Percentiles rank a stretch among this genome's conserved stretches.
Conservation (phyloP, 148 eudicot genomes). For the Rhododendron henanense region DNA sequence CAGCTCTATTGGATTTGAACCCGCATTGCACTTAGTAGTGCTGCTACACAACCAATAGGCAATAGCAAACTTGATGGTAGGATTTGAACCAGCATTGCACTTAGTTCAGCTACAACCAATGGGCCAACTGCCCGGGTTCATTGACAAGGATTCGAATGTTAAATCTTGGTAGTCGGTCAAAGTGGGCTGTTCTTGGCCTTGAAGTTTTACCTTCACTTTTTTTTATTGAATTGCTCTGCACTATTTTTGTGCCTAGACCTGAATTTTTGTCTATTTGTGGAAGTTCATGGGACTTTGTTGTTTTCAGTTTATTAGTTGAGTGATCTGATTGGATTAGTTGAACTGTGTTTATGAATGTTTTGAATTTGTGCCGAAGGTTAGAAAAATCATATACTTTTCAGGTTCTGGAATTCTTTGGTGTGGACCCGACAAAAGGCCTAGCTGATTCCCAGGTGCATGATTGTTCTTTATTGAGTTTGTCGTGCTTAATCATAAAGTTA, state of each 20-base stretch:
- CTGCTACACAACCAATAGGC: neutral
- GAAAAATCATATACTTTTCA: slow-evolving; percentile 16
- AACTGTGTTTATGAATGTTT: neutral
- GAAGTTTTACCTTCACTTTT: neutral
- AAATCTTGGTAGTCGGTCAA: neutral
- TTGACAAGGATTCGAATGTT: neutral
- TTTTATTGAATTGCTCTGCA: neutral
- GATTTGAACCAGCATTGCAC: neutral
- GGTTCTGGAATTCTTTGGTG: slow-evolving; percentile 78
- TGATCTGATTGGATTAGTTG: neutral
- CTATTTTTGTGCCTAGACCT: neutral
- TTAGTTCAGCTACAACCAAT: neutral
- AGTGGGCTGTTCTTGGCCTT: neutral
- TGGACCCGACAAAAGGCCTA: slow-evolving; percentile 81
- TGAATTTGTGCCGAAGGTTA: neutral
- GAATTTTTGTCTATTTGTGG: neutral
- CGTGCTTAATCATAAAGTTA: neutral
- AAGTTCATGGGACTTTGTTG: neutral
- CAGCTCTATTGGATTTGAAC: neutral
- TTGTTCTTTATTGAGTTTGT: neutral
- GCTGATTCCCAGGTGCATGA: slow-evolving; percentile 64
- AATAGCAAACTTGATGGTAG: neutral
- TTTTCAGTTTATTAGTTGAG: neutral
- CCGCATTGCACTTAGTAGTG: neutral
- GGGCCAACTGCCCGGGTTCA: neutral